These are phyloP conservation scores for Skeletonema marinoi DNA, from an alignment of 108 stramenopile genomes.

Conservation along the genomic window DNA sequence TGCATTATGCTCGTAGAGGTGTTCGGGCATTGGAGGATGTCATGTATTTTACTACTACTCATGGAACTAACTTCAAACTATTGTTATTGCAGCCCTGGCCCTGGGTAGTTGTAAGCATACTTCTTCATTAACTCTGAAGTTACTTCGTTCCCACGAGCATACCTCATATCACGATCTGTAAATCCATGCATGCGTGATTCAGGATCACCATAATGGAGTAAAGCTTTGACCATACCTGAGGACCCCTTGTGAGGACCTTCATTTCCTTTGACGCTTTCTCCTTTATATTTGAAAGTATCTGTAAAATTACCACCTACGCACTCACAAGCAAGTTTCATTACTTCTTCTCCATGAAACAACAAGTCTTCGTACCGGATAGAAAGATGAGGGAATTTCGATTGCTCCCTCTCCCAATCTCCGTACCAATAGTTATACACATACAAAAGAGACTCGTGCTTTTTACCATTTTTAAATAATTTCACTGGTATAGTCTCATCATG, in stretches of 20 bases:
- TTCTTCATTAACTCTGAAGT: slow-evolving; percentile 61
- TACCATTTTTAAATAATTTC: slow-evolving; percentile 20
- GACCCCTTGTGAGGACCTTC: slow-evolving; percentile 55
- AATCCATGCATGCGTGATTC: slow-evolving; percentile 53
- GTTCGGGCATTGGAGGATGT: too few species aligned
- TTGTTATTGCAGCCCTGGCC: too few species aligned
- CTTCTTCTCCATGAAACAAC: slow-evolving; percentile 72
- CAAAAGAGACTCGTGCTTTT: slow-evolving; percentile 47
- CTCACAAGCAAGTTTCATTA: slow-evolving; percentile 60
- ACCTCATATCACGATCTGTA: slow-evolving; percentile 59
- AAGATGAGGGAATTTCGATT: too few species aligned
- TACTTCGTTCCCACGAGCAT: slow-evolving; percentile 51
- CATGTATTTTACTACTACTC: too few species aligned
- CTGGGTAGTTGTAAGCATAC: slow-evolving; percentile 31
- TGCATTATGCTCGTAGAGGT: too few species aligned
- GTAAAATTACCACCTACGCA: slow-evolving; percentile 74
- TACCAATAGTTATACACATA: slow-evolving; percentile 83
- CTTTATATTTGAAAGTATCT: slow-evolving; percentile 61
- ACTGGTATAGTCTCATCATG: slow-evolving; percentile 12
- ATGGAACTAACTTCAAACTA: too few species aligned
- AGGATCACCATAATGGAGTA: slow-evolving; percentile 80
- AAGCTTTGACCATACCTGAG: slow-evolving; percentile 69
- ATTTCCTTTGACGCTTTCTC: slow-evolving; percentile 58
- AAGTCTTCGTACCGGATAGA: slow-evolving; percentile 89
- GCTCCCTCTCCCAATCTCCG: slow-evolving; percentile 58